Base-by-base conservation (phyloP, 768 basidiomycete genomes). In the Boletus rex-veris region DNA sequence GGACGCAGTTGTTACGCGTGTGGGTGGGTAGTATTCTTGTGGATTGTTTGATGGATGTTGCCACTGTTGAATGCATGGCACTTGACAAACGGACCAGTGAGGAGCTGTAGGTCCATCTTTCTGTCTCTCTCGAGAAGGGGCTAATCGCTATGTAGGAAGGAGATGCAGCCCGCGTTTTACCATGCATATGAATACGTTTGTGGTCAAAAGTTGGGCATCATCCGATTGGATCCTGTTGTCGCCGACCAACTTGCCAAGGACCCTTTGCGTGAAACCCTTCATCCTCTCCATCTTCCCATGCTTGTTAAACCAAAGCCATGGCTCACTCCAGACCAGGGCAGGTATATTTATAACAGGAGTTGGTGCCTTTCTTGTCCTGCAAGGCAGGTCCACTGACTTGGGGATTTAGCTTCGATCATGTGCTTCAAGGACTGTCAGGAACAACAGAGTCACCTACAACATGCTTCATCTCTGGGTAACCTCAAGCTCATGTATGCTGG, bases 221-320 rank as follows among this genome's bases (percentile, higher is more conserved):
- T 98, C 67, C 84, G 84, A 65, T 72, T 96, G 54, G 95, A 98
- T 68, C 84, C 87, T 0, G 83, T 78, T 4, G 87, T 98, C 7
- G 75, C 85, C 3, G 84, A 88, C 14, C 81, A 88, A 3, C 74
- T 98, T 50, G 84, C 90, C 3, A 83, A 81, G 53, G 95, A 98
- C 55, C 77, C 72, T 38, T 64, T 94, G 18, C 73, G 76, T 11
- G 79, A 84, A 49, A 82, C 88, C 0, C 75, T 98, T 16, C 93
- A 96, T 71, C 94, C 96, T 15, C 90, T 94, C 2, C 91, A 96
- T 70, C 78, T 99, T 21, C 96, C 96, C 9, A 99, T 98, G 97
- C 79, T 99, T 7, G 80, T 95, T 24, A 84, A 85, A 57, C 96
- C 96, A 3, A 86, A 85, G 58, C 90, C 92, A 1, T 98, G 94